Evolutionary conservation across 31 red algal species (phyloP).

Genomic region (Endocladia muricata): DNA sequence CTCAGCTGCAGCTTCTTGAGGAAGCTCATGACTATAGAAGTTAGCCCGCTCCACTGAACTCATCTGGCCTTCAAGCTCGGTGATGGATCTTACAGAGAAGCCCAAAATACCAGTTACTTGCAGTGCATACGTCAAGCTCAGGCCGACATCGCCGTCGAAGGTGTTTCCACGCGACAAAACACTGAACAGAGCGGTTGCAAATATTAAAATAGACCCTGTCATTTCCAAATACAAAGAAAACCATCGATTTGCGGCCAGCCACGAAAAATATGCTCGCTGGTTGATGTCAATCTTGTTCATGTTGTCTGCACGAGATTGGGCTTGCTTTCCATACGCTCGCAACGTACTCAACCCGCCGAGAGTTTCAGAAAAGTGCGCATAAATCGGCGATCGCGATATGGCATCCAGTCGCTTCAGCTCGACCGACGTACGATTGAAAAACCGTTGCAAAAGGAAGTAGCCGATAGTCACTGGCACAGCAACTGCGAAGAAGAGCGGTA

Average conservation of each 20-base stretch:
- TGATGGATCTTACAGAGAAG: slow-evolving; percentile 81
- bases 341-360: slow-evolving; percentile 86
- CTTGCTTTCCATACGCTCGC: slow-evolving; percentile 75
- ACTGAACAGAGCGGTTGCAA: slow-evolving; percentile 70
- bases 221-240: slow-evolving; percentile 72
- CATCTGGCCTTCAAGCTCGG: slow-evolving; percentile 94
- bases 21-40: slow-evolving; percentile 76
- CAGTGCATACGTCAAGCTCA: slow-evolving; percentile 83
- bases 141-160: slow-evolving; percentile 62
- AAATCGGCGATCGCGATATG: slow-evolving; percentile 90
- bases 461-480: slow-evolving; percentile 57
- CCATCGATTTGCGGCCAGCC: slow-evolving; percentile 76
- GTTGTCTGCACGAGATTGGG: slow-evolving; percentile 41
- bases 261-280: slow-evolving; percentile 69
- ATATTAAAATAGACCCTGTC: slow-evolving; percentile 62
- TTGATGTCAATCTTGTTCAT: slow-evolving; percentile 84
- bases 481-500: slow-evolving; percentile 75
- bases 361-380: slow-evolving; percentile 95
- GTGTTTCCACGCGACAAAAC: slow-evolving; percentile 37
- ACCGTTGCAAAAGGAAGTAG: slow-evolving; percentile 76
- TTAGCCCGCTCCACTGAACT: slow-evolving; percentile 92
- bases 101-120: slow-evolving; percentile 93
- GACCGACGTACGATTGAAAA: slow-evolving; percentile 74
- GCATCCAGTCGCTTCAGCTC: slow-evolving; percentile 91
- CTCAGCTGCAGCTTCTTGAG: slow-evolving; percentile 61